Base-by-base conservation (phyloP, 1,284 basidiomycete genomes). In the Singerocomus rubriflavus region DNA sequence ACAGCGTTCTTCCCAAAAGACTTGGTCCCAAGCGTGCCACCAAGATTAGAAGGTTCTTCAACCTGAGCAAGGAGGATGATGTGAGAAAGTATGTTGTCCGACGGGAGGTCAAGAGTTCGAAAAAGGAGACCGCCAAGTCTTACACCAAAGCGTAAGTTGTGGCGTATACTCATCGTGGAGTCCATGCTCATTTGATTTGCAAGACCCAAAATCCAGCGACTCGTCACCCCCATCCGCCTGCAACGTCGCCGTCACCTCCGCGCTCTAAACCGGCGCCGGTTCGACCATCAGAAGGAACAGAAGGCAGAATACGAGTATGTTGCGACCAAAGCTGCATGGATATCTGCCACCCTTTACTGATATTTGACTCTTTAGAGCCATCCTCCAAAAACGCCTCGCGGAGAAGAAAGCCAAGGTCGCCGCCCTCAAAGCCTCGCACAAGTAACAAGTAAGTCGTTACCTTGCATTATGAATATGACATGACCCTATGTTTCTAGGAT, bases 41-140 rank as follows among this genome's bases (percentile, higher is more conserved):
- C 57, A 94, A 94, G 82, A 98, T 98, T 77, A 83, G 95, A 72
- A 84, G 78, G 71, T 98, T 98, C 85, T 99, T 98, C 85, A 98
- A 97, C 82, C 79, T 98, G 71, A 81, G 82, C 76, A 98, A 98
- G 85, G 91, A 96, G 69, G 96, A 98, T 69, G 96, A 98, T 76
- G 95, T 98, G 55, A 86, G 92, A 76, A 93, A 97, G 77, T 98
- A 97, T 72, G 93, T 98, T 63, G 85, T 98, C 64, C 81, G 93
- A 66, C 79, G 93, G 63, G 93, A 97, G 78, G 92, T 98, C 50
- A 85, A 76, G 75, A 86, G 88, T 72, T 64, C 76, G 68, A 98
- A 97, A 86, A 94, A 96, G 80, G 86, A 86, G 69, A 80, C 82
- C 63, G 93, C 91, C 60, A 98, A 98, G 82, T 90, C 93, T 55